Evolutionary conservation across 768 basidiomycete genomes (phyloP).

Genomic region (Lactarius sanguifluus): DNA sequence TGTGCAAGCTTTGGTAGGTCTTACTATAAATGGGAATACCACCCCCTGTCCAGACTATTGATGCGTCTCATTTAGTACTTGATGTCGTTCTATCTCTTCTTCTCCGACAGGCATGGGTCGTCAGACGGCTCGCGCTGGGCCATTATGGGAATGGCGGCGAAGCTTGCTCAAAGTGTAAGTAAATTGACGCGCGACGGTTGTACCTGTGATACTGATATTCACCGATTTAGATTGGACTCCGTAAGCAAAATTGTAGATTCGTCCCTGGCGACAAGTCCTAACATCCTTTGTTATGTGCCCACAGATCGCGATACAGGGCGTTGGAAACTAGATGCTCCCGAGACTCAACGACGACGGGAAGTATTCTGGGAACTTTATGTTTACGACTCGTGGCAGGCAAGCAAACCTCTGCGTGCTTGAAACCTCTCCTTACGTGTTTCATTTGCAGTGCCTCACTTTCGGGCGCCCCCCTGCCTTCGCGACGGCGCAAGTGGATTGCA

Average conservation of each 20-base stretch:
- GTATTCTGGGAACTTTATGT: conserved; percentile 64
- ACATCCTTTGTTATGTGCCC: conserved; percentile 11
- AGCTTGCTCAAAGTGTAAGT: conserved; percentile 64
- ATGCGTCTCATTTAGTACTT: conserved; percentile 46
- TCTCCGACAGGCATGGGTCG: conserved; percentile 43
- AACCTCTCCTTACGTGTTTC: conserved; percentile 13
- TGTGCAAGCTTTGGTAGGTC: conserved; percentile 62
- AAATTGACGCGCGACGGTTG: conserved; percentile 20
- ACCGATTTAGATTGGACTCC: conserved; percentile 57
- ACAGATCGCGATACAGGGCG: conserved; percentile 66
- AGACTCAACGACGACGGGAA: conserved; percentile 57
- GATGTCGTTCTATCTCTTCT: conserved; percentile 49
- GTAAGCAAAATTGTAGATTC: conserved; percentile 44
- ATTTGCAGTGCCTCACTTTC: conserved; percentile 60
- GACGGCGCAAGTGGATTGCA: conserved; percentile 33
- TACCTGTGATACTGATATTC: conserved; percentile 26
- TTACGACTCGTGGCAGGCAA: conserved; percentile 70
- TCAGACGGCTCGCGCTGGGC: conserved; percentile 55
- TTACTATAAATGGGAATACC: neutral
- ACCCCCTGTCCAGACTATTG: neutral
- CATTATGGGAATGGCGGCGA: conserved; percentile 69
- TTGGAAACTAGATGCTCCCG: conserved; percentile 58
- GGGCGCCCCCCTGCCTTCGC: conserved; percentile 68
- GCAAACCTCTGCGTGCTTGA: conserved; percentile 16
- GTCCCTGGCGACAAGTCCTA: conserved; percentile 6